Evolutionary conservation across 139 green algal species (phyloP).

Genomic region (Micractinium sp.): DNA sequence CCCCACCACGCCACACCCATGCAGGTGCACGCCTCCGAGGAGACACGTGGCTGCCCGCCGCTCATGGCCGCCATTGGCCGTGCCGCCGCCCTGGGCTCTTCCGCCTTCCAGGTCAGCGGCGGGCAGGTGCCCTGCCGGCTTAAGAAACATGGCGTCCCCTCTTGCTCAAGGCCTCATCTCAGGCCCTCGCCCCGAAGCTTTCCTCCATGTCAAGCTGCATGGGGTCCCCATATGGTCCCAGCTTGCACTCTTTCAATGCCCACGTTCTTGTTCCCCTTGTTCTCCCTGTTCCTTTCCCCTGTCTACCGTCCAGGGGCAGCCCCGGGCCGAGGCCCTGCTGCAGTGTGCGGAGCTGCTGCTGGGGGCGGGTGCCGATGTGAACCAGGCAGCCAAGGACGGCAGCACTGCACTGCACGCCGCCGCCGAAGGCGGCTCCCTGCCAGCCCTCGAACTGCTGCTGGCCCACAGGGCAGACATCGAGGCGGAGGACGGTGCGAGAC

Average conservation of each 20-base stretch:
- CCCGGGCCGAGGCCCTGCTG: not conserved
- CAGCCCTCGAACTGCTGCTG: not conserved
- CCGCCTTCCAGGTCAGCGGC: too few species aligned
- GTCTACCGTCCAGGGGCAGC: not conserved
- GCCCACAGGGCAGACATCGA: not conserved
- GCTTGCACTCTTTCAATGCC: too few species aligned
- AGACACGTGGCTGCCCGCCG: not conserved
- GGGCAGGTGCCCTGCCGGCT: too few species aligned
- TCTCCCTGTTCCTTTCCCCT: too few species aligned
- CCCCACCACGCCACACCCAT: too few species aligned
- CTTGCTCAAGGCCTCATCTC: too few species aligned
- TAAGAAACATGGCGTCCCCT: too few species aligned
- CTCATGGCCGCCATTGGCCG: not conserved
- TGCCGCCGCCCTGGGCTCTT: not conserved
- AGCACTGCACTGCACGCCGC: constrained; percentile 13
- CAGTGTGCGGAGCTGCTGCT: constrained; percentile 17
- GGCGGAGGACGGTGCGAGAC: not conserved
- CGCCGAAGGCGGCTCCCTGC: not conserved
- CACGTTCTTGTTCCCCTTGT: too few species aligned
- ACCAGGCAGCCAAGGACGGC: not conserved
- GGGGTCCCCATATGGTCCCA: too few species aligned
- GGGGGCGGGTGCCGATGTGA: not conserved
- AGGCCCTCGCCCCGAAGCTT: too few species aligned
- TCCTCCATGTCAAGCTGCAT: too few species aligned
- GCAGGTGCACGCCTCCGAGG: constrained; percentile 14